phyloP scores from a whole-genome alignment of 345 rosid species.

The Populus deltoides region DNA sequence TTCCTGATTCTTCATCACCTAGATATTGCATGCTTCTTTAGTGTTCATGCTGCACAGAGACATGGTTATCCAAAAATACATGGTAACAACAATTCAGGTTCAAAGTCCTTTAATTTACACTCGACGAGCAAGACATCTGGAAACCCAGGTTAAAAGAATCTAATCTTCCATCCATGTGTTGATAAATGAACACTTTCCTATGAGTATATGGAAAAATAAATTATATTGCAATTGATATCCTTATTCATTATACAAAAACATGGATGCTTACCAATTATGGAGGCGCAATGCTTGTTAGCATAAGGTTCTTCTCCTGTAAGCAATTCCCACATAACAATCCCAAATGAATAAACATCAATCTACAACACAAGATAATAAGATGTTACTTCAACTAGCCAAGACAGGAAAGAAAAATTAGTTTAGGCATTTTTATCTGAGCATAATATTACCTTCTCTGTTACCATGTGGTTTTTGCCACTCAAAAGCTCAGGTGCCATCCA shows the following conservation, averaged over 20 bases:
- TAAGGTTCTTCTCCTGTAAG: slow-evolving; percentile 97
- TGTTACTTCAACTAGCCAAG: neutral
- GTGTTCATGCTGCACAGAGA: neutral
- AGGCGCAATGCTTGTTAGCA: slow-evolving; percentile 88
- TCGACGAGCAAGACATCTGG: neutral
- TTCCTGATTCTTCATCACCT: neutral
- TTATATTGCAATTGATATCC: neutral
- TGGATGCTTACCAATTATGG: slow-evolving; percentile 73
- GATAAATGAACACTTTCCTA: neutral
- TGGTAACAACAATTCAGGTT: neutral
- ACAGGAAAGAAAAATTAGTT: neutral
- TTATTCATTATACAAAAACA: neutral
- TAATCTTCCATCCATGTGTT: neutral
- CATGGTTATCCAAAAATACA: neutral
- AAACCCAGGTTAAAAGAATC: neutral
- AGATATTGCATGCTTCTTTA: neutral
- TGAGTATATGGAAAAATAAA: neutral
- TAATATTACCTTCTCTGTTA: slow-evolving; percentile 78
- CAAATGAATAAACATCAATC: slow-evolving; percentile 99
- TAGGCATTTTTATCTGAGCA: neutral
- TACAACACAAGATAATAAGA: slow-evolving; percentile 23
- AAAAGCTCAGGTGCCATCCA: slow-evolving; percentile 99
- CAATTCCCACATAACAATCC: slow-evolving; percentile 97
- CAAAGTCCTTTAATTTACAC: neutral
- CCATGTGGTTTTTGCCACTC: slow-evolving; percentile 97